These are phyloP conservation scores for Paecilomyces niveus DNA, from an alignment of 2,329 filamentous ascomycete species.

Conservation along the genomic window DNA sequence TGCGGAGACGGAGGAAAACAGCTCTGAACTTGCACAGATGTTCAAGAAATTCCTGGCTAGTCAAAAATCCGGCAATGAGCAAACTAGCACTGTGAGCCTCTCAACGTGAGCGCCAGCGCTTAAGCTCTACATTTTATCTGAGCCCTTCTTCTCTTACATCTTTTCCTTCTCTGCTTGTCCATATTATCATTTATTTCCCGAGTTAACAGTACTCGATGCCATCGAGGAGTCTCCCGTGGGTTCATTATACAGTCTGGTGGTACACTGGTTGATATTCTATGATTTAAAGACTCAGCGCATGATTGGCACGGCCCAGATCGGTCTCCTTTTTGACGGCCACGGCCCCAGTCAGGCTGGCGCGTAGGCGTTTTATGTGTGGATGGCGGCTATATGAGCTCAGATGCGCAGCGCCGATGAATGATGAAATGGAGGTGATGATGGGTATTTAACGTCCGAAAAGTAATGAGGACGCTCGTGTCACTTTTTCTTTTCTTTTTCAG, in stretches of 20 bases:
- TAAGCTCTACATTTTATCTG: background rate
- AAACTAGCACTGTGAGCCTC: constrained; percentile 23
- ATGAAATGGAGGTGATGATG: background rate
- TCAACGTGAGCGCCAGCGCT: constrained; percentile 17
- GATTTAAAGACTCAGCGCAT: background rate
- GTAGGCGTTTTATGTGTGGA: background rate
- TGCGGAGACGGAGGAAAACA: constrained; percentile 31
- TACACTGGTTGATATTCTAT: background rate
- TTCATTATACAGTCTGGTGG: background rate
- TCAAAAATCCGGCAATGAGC: constrained; percentile 20
- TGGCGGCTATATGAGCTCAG: background rate
- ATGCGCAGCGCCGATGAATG: background rate
- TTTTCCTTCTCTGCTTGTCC: background rate
- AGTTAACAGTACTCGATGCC: background rate
- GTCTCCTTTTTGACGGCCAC: background rate
- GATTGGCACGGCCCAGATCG: background rate
- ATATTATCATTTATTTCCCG: background rate
- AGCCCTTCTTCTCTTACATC: background rate
- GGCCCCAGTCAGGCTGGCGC: background rate
- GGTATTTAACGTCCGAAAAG: background rate
- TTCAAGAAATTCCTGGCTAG: constrained; percentile 34
- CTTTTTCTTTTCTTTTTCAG: background rate
- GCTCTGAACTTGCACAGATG: constrained; percentile 37
- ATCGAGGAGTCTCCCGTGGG: background rate
- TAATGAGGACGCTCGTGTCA: background rate